Base-by-base conservation (phyloP, 2,329 filamentous ascomycete species). In the Fusarium sp. region DNA sequence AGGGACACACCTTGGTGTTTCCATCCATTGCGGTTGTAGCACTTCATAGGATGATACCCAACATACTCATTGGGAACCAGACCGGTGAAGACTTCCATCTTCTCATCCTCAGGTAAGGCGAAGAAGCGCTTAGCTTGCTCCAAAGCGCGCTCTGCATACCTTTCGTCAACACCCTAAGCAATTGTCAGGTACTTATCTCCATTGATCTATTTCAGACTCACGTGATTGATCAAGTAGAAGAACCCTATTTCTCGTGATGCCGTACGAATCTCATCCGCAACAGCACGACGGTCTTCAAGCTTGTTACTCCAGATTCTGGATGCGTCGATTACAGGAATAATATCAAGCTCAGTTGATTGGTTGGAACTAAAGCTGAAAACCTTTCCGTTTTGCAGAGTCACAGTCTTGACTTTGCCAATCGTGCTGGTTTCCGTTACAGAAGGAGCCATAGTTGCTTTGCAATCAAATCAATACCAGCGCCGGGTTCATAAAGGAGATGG, bases 1-100 rank as follows among this genome's bases (percentile, higher is more conserved):
- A 11, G 4, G 16, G 12, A 11, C 26, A 3, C 38, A 51, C 47
- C 47, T 31, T 78, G 74, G 36, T 78, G 74, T 59, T 80, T 80
- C 67, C 78, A 79, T 8, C 76, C 77, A n/a, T 80, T 79, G 3
- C 77, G 69, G 46, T 82, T 82, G 61, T 80, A 82, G 52, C 76
- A 75, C 28, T 72, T 66, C 72, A 82, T 82, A 0, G 77, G 76
- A 44, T 78, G 75, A 47, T 77, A 79, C 12, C 77, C 76, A 53
- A 69, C 71, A 56, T 74, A 79, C 46, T 81, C 79, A 20, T 75
- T 76, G 1, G 76, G 77, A 0, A 80, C 72, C 15, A 76, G 65
- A 4, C 76, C 77, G 4, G 78, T 85, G 67, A 81, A 82, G 4
- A 84, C 83, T 38, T 83, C 78, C 59, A 84, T 76, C 65, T 84